Base-by-base conservation (phyloP, 2,329 filamentous ascomycete genomes). In the Pseudogymnoascus sp. region DNA sequence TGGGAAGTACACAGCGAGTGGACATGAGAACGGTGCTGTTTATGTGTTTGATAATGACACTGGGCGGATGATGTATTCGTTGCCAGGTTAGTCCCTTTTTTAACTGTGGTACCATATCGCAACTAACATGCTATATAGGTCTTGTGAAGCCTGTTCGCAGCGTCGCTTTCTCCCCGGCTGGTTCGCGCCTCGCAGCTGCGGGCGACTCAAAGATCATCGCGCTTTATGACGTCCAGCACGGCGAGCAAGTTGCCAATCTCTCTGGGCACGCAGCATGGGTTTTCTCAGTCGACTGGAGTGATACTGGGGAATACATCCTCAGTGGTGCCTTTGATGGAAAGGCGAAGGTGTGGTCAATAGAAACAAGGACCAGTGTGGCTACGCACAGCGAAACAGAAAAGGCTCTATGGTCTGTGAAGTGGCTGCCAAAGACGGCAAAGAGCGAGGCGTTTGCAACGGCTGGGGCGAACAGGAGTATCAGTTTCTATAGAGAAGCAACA, bases 11-110 rank as follows among this genome's bases (percentile, higher is more conserved):
- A 95, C 92, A 30, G 93, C 92, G 3, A 95, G 89, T 59, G 94
- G 94, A 0, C 93, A 99, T 74, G 89, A 96, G 72, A 96, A 89
- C 69, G 94, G 94, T 14, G 87, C 86, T 11, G 83, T 97, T 64
- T 97, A 97, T 75, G 85, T 99, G 64, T 99, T 97, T 80, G 92
- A 91, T 77, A 97, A 96, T 69, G 87, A 91, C 67, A 91, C 89
- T 0, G 90, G 90, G 3, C 84, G 90, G 60, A 84, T 99, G 67
- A 79, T 90, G 11, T 93, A 96, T 74, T 94, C 91, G 6, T 78
- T 99, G 22, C 87, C 90, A 60, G 87, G 89, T 89, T 76, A 64
- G 79, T 69, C 3, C n/a, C 9, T 41, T 16, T 38, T 16, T 14
- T 25, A 7, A 25, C 35, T 60, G 5, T 39, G 30, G 14, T 25